Conservation (phyloP, 352 stramenopile genomes). For the Saprolegnia diclina region DNA sequence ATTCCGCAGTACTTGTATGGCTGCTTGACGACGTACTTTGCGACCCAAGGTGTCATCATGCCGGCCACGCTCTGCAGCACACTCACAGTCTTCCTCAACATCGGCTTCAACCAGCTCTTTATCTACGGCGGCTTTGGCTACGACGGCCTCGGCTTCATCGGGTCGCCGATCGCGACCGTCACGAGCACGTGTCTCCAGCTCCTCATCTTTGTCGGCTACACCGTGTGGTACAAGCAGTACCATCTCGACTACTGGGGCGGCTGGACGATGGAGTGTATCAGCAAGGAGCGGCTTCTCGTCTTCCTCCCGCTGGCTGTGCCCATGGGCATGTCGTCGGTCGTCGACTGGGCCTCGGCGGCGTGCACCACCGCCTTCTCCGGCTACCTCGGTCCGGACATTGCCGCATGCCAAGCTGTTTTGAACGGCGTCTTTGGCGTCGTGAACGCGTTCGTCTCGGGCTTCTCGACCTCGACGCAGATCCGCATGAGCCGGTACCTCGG, state of each 20-base stretch:
- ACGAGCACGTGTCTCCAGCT: conserved; percentile 45
- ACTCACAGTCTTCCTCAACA: conserved; percentile 37
- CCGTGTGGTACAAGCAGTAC: conserved; percentile 43
- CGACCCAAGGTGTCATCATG: conserved; percentile 38
- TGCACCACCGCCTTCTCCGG: conserved; percentile 39
- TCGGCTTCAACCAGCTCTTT: conserved; percentile 40
- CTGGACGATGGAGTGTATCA: conserved; percentile 39
- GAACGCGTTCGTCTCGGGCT: conserved; percentile 42
- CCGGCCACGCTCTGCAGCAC: conserved; percentile 37
- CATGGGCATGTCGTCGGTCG: conserved; percentile 42
- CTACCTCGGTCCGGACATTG: conserved; percentile 42
- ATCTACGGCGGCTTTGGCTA: conserved; percentile 40
- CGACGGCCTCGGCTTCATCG: conserved; percentile 36
- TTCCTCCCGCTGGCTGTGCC: conserved; percentile 44
- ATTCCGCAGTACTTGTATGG: conserved; percentile 42
- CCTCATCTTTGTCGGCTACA: conserved; percentile 40
- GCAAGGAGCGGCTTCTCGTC: conserved; percentile 36
- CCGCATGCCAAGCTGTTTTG: conserved; percentile 41
- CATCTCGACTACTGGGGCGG: conserved; percentile 43
- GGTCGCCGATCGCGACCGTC: conserved; percentile 42
- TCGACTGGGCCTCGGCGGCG: conserved; percentile 41
- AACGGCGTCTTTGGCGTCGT: conserved; percentile 40
- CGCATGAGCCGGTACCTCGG: conserved; percentile 45
- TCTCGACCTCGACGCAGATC: conserved; percentile 45
- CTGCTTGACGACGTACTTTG: conserved; percentile 39